Base-by-base conservation (phyloP, 192 early-diverging fungal species). In the Globomyces pollinis-pini region DNA sequence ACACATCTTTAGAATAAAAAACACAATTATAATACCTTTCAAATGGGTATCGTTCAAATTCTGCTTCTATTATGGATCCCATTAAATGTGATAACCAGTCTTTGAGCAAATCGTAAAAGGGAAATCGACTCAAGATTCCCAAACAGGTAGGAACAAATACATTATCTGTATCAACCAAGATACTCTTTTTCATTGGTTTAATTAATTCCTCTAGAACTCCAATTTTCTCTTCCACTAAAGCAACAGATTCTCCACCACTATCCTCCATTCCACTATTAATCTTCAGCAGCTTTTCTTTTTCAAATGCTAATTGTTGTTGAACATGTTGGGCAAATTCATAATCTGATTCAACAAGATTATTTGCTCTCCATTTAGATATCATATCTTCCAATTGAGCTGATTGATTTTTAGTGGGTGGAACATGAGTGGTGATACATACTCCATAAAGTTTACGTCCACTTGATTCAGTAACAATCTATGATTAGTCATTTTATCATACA, bases 71-170 rank as follows among this genome's bases (percentile, higher is more conserved):
- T 20, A 71, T 68, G 1, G 82, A 71, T 6, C 74, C 43, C 13
- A 84, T 42, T n/a, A 90, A 69, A 20, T 71, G 74, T 38, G 80
- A 71, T 11, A 90, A 61, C 89, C 89, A 91, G 59, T 91, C 89
- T 35, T 82, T 73, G 35, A 88, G 67, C 16, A 91, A 61, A 43
- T 86, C 78, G 61, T 84, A 75, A 74, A 84, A 91, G 32, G 89
- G 82, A 60, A 85, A 78, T 18, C 76, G 72, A 58, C 88, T 85
- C 20, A 88, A 60, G 9, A 91, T 63, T 0, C 89, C 89, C 20
- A 90, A 63, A 49, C 73, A 68, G 34, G 81, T 65, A 24, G 87
- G 87, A 1, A 84, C 68, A 78, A 86, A 91, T 1, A 87, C 68
- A 55, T 84, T 70, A 1, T 83, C 80, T 30, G 64, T 50, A 24